Evolutionary conservation across 1,139 yeast species (phyloP).

Genomic region (Cylindricascospora bacillispora): DNA sequence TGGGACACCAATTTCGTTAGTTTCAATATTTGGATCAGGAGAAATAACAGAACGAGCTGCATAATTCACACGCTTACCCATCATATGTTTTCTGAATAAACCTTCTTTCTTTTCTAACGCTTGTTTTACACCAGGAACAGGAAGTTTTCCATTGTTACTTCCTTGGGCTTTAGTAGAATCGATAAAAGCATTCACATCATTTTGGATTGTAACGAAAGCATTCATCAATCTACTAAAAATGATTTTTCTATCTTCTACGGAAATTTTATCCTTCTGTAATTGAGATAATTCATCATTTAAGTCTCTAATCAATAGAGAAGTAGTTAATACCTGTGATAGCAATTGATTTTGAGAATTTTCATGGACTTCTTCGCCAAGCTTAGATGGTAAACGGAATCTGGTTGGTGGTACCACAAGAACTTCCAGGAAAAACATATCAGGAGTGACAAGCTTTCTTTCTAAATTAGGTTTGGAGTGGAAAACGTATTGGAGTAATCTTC

Average conservation of each 20-base stretch:
- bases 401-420: slow-evolving; percentile 92
- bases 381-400: slow-evolving; percentile 91
- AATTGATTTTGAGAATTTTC: slow-evolving; percentile 90
- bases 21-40: slow-evolving; percentile 96
- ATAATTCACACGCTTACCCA: slow-evolving; percentile 98
- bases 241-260: slow-evolving; percentile 58
- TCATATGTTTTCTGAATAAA: slow-evolving; percentile 95
- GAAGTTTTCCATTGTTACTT: slow-evolving; percentile 47
- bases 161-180: slow-evolving; percentile 85
- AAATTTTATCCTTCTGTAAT: slow-evolving; percentile 48
- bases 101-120: slow-evolving; percentile 98
- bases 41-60: slow-evolving; percentile 99
- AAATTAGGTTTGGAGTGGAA: slow-evolving; percentile 69
- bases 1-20: slow-evolving; percentile 97
- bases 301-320: slow-evolving; percentile 75
- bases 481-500: slow-evolving; percentile 42
- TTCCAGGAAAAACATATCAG: slow-evolving; percentile 88
- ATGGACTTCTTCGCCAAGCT: slow-evolving; percentile 90
- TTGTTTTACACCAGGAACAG: slow-evolving; percentile 93
- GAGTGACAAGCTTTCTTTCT: slow-evolving; percentile 37
- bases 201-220: slow-evolving; percentile 86
- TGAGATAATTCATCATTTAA: slow-evolving; percentile 66
- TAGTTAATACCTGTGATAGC: slow-evolving; percentile 63
- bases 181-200: slow-evolving; percentile 86
- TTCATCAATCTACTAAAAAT: slow-evolving; percentile 87